These are phyloP conservation scores for Yamadazyma sp. DNA, from an alignment of 805 yeast species.

Conservation along the genomic window DNA sequence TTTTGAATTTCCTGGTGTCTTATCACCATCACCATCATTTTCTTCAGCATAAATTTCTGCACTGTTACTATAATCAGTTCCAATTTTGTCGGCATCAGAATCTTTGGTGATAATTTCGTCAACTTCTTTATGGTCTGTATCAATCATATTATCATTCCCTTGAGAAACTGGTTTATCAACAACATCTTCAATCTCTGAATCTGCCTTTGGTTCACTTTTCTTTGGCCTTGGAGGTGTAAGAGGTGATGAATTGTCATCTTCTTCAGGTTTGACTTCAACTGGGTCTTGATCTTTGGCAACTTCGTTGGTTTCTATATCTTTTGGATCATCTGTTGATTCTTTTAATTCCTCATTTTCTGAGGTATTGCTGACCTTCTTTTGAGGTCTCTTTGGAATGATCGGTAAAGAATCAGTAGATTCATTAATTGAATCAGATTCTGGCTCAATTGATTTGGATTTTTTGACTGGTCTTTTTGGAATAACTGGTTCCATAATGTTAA, in stretches of 20 bases:
- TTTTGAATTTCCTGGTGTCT: conserved; percentile 30
- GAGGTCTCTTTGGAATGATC: conserved; percentile 10
- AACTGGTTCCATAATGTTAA: conserved; percentile 14
- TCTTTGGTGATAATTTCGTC: no score
- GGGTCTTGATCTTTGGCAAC: no score
- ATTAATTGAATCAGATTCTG: not conserved
- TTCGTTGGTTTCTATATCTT: not conserved
- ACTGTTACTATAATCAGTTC: no score
- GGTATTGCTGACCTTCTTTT: not conserved
- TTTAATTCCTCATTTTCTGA: not conserved
- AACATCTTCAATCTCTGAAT: not conserved
- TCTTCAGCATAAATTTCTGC: no score
- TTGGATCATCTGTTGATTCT: not conserved
- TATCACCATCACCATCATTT: conserved; percentile 25
- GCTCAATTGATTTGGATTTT: not conserved
- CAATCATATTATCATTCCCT: no score
- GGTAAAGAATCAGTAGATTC: conserved; percentile 1
- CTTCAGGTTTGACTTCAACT: no score
- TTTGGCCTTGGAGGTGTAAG: not conserved
- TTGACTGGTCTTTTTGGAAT: conserved; percentile 28
- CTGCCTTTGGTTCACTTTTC: not conserved
- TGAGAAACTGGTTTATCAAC: no score
- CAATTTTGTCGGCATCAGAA: not conserved
- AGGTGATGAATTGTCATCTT: not conserved
- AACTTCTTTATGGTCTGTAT: no score